Evolutionary conservation across 1,139 yeast species (phyloP), one percentile per base, ranked within the genome.

Genomic region (Protomyces inundatus): DNA sequence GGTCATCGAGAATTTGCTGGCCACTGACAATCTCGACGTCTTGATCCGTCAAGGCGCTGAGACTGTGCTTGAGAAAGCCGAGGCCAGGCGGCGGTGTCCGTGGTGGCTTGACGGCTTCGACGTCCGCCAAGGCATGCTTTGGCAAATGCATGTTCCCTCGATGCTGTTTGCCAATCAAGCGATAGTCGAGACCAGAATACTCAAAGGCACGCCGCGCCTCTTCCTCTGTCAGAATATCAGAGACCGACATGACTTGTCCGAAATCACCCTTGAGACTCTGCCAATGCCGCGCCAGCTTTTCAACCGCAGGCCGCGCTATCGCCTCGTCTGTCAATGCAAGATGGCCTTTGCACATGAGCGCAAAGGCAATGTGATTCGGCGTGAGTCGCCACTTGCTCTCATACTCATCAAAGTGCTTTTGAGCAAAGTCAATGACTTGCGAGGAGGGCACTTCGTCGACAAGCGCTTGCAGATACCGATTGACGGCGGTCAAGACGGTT

Each of bases 161-260:
- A 54, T 12, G 65, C 63, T 35, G 73, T 73, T 66, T 76, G 72
- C 64, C 77, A 77, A 45, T 76, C 76, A 9, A 70, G 70, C 35
- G 82, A 78, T 32, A 81, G 72, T 74, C 71, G 73, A 67, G 16
- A 70, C 76, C 66, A 70, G 73, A 64, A 66, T 68, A 62, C 73
- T 69, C 42, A 71, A 80, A 73, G n/a, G 82, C 72, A 39, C 71
- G 73, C 66, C 80, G 79, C 65, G 87, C 79, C 64, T 85, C 84
- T n/a, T 82, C 82, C 2, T 85, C 77, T 0, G 91, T 88, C 40
- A 91, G 77, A 6, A 88, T 78, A 71, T 89, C 96, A 35, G 86
- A 80, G 71, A 87, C 84, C 40, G 80, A 73, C 61, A 90, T 77
- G n/a, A 88, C 75, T 34, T 79, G 81, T 7, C 57, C 64, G 7